These are phyloP conservation scores for Paramarasmius palmivorus DNA, from an alignment of 1,284 basidiomycete species.

Conservation along the genomic window DNA sequence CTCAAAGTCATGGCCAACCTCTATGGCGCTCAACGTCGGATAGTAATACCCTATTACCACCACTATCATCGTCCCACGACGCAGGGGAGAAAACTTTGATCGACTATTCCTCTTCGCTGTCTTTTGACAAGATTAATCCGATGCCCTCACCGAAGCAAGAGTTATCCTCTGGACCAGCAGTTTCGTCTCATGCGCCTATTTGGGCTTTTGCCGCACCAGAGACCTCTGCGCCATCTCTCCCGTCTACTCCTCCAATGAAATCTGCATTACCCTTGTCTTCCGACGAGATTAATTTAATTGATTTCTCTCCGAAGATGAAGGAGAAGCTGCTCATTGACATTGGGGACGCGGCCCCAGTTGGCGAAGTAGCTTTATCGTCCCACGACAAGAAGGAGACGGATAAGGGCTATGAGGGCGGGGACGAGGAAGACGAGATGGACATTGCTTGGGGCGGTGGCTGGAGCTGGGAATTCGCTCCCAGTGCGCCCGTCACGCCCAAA, in stretches of 20 bases:
- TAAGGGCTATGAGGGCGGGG: conserved; percentile 3
- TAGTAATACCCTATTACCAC: conserved; percentile 5
- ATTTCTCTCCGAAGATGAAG: not conserved
- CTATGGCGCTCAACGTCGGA: not conserved
- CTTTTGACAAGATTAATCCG: not conserved
- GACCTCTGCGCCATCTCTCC: not conserved
- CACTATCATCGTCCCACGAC: not conserved
- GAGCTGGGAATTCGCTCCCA: not conserved
- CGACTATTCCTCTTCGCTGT: conserved; percentile 1
- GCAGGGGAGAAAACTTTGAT: not conserved
- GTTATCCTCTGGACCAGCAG: too few relatives aligned
- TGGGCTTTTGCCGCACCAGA: conserved; percentile 1
- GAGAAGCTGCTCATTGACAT: not conserved
- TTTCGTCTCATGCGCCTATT: not conserved
- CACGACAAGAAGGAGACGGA: not conserved
- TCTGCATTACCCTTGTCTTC: not conserved
- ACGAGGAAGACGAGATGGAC: conserved; percentile 1
- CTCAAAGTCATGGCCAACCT: not conserved
- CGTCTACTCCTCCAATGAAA: not conserved
- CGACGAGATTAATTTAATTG: not conserved
- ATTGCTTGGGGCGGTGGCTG: not conserved
- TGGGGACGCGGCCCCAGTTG: not conserved
- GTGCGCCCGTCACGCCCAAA: not conserved
- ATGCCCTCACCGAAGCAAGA: not conserved
- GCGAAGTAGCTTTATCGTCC: not conserved